Base-by-base conservation (phyloP, 768 basidiomycete genomes). In the Mycena vulgaris region DNA sequence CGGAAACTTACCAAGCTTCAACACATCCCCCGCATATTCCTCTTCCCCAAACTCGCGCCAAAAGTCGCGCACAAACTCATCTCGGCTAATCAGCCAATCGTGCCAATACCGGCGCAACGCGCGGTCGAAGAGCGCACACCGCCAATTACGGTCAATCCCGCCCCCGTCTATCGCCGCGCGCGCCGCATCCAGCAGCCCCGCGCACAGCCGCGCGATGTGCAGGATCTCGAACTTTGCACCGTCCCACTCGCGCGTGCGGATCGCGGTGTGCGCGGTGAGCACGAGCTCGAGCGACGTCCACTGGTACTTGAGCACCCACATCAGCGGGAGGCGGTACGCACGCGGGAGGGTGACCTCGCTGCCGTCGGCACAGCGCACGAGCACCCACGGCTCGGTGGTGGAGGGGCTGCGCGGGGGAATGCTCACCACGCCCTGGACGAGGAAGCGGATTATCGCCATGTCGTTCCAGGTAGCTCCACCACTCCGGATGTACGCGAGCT, bases 11-110 rank as follows among this genome's bases (percentile, higher is more conserved):
- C 85, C 78, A 66, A 80, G 78, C 73, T 80, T 82, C n/a, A 85
- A 72, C 13, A 83, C 77, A 73, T 86, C 83, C 10, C 69, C 68
- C 28, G 75, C 75, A 69, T 82, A 85, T 70, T 85, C 85, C 62
- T 84, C 85, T 68, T 84, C 80, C 40, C 76, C 80, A 73, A 83
- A 85, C 71, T 86, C 84, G 7, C 78, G 65, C 76, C 78, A 84
- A 74, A 86, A 85, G 16, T 78, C 77, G 66, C 75, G 78, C 28
- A 84, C 52, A 59, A 79, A 83, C 77, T 82, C 79, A 25, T 83
- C 82, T 78, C 55, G 74, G 61, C 77, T 80, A 10, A 85, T 74
- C 33, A 87, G 76, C 86, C 86, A 87, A 28, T 79, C 74, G 42
- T 82, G 75, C 73, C 81, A 83, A 69, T 84, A 85, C 64, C 86